Evolutionary conservation across 805 yeast species (phyloP), one percentile per base, ranked within the genome.

Genomic region (Kockiozyma suomiensis): DNA sequence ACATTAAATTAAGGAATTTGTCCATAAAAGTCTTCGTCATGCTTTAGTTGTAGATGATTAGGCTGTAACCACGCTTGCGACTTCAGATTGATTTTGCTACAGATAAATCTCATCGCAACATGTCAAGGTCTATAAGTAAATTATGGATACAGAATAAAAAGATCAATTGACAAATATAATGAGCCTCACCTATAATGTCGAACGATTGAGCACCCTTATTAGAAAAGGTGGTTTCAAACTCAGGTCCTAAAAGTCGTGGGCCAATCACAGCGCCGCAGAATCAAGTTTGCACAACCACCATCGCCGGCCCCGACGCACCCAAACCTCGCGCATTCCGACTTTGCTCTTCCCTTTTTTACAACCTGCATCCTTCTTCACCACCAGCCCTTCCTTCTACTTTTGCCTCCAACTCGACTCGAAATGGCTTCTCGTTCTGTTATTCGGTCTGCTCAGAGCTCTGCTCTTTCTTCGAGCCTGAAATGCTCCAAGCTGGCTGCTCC

Each of bases 241-340:
- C 19, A 4, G 10, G 33, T 30, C 10, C 33, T 30, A 6, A 30
- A 30, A 10, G 25, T 10, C 25, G 15, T 23, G 43, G 37, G 56
- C 60, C 60, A 56, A 56, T 56, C 56, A 50, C 45, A 40, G 46
- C 42, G 46, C 41, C 47, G 43, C 35, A 50, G 52, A 50, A 41
- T 33, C 50, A n/a, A 23, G 48, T 56, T 41, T 56, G 54, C 53
- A 50, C 53, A n/a, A 6, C 53, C 26, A 37, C 28, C 51, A 25
- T 38, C 53, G 33, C n/a, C 42, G 53, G 53, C 35, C 53, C 50
- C 41, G 51, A 19, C 51, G 51, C 45, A 26, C 42, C 23, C 32
- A 17, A 26, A 23, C 46, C 13, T 25, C 45, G 17, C 33, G 19
- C 54, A 35, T 48, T 48, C 51, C 51, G 51, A 48, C 51, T 38